Percentiles rank a stretch among this genome's conserved stretches.
phyloP scores from a whole-genome alignment of 768 basidiomycete species.

The Termitomyces heimii region DNA sequence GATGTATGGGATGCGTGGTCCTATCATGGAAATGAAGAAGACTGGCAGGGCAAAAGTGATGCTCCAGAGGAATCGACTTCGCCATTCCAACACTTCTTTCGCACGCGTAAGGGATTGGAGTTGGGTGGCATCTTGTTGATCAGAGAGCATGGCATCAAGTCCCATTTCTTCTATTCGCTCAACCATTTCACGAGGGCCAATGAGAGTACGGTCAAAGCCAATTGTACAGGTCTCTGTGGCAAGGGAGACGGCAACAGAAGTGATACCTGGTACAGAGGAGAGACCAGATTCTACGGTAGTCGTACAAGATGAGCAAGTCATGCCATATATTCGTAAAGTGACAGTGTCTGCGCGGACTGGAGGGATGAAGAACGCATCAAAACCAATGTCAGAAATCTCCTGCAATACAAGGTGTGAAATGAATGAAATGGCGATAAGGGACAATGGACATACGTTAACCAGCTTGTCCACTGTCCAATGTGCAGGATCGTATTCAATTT shows the following conservation, averaged over 20 bases:
- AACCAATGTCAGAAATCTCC: conserved; percentile 93
- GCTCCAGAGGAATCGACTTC: conserved; percentile 67
- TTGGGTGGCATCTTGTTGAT: conserved; percentile 79
- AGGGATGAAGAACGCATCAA: conserved; percentile 79
- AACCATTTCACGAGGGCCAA: conserved; percentile 84
- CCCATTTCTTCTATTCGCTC: conserved; percentile 85
- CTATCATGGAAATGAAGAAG: conserved; percentile 87
- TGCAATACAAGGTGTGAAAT: conserved; percentile 22
- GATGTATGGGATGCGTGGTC: conserved; percentile 60
- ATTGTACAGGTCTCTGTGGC: conserved; percentile 72
- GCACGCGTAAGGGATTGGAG: conserved; percentile 79
- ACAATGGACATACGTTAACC: conserved; percentile 47
- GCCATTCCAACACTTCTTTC: conserved; percentile 92
- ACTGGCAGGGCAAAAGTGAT: conserved; percentile 85
- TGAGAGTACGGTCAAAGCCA: conserved; percentile 64
- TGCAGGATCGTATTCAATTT: conserved; percentile 82
- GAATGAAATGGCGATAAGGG: neutral
- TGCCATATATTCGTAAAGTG: conserved; percentile 80
- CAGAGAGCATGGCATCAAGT: conserved; percentile 82
- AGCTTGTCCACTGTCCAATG: conserved; percentile 82
- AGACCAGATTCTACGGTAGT: conserved; percentile 71
- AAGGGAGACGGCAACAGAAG: conserved; percentile 64
- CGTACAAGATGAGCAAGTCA: conserved; percentile 85
- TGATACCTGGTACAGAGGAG: conserved; percentile 65
- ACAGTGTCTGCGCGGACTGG: conserved; percentile 58